Evolutionary conservation across 495 filamentous ascomycete species (phyloP).

Genomic region (Hypomontagnella monticulosa): DNA sequence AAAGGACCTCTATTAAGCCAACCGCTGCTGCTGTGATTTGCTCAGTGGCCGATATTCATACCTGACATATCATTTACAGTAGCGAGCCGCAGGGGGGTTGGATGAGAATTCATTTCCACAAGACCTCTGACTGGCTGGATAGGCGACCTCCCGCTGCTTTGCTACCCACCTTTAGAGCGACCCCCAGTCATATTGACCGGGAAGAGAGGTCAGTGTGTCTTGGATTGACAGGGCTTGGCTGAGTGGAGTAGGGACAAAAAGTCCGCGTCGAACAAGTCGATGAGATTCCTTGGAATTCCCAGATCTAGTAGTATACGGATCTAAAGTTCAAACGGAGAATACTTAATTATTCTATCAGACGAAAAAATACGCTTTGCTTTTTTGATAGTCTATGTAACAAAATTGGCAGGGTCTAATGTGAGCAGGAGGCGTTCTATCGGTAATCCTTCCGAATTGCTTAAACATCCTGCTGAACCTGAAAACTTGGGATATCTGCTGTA

Average conservation of each 20-base stretch:
- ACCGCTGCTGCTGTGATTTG: slow-evolving; percentile 25
- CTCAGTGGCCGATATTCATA: slow-evolving; percentile 1
- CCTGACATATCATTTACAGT: slow-evolving; percentile 8
- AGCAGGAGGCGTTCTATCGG: slow-evolving; percentile 8
- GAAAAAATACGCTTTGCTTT: neutral
- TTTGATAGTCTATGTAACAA: neutral
- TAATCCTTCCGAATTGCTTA: slow-evolving; percentile 7
- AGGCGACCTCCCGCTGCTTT: slow-evolving; percentile 30
- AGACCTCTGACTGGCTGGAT: slow-evolving; percentile 29
- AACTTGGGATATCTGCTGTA: slow-evolving; percentile 7
- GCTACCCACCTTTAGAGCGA: slow-evolving; percentile 23
- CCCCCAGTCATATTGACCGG: slow-evolving; percentile 8
- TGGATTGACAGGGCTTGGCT: neutral
- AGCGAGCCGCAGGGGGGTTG: slow-evolving; percentile 35
- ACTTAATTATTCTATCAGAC: neutral
- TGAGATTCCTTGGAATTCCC: slow-evolving; percentile 14
- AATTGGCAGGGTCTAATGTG: neutral
- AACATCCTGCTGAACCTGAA: neutral
- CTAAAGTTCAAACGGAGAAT: neutral
- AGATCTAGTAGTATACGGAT: slow-evolving; percentile 10
- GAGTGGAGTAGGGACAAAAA: slow-evolving; percentile 1
- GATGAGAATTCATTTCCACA: slow-evolving; percentile 34
- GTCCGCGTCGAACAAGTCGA: slow-evolving; percentile 8
- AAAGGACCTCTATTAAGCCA: slow-evolving; percentile 7
- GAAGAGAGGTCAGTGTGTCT: neutral